phyloP scores from a whole-genome alignment of 78 protist species.

The Dictyostelium brefeldianum region DNA sequence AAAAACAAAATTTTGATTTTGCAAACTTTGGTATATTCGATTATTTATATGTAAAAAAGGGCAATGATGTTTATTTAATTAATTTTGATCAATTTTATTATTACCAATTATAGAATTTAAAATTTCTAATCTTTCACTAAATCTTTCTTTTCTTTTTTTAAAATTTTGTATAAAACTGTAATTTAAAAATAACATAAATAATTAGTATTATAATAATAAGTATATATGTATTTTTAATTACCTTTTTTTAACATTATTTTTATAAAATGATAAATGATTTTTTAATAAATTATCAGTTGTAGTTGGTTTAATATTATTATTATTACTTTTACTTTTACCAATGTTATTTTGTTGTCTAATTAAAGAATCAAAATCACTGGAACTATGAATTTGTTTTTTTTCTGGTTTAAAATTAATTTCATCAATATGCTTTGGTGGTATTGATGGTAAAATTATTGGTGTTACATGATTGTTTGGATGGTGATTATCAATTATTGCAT shows the following conservation, averaged over 20 bases:
- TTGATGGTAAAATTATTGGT: neutral
- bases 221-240: neutral
- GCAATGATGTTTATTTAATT: too few relatives aligned
- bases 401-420: constrained; percentile 3
- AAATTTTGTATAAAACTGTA: constrained; percentile 7
- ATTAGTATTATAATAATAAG: neutral
- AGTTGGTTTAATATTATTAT: neutral
- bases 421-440: neutral
- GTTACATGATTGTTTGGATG: neutral
- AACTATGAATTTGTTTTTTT: constrained; percentile 13
- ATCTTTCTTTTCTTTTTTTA: constrained; percentile 26
- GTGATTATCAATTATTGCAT: neutral
- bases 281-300: neutral
- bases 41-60: too few relatives aligned
- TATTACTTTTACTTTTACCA: neutral
- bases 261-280: constrained; percentile 32
- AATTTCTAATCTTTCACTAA: constrained; percentile 1
- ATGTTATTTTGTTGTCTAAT: constrained; percentile 30
- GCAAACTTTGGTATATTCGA: too few relatives aligned
- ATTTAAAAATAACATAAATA: neutral
- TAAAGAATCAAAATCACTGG: constrained; percentile 29
- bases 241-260: constrained; percentile 19
- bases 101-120: neutral
- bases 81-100: neutral
- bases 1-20: neutral